Percentiles rank a stretch among this genome's conserved stretches.
Conservation (phyloP, 805 yeast species). For the Yamadazyma phyllophila region DNA sequence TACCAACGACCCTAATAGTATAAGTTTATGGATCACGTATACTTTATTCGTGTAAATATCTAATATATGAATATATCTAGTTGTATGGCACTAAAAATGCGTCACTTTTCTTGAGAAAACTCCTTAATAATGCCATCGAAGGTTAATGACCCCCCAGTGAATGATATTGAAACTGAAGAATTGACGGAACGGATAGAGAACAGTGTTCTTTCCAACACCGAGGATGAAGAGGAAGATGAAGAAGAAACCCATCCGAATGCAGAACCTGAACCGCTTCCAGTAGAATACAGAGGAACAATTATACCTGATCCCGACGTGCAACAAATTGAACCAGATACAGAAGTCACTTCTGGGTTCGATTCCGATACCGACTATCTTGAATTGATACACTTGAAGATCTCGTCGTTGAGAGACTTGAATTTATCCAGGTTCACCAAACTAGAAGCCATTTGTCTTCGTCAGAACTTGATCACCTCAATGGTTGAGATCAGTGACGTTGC, state of each 20-base stretch:
- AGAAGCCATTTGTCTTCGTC: slow-evolving; percentile 70
- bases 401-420: slow-evolving; percentile 58
- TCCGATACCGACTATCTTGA: slow-evolving; percentile 62
- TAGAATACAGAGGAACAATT: slow-evolving; percentile 43
- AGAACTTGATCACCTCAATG: slow-evolving; percentile 75
- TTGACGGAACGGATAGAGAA: slow-evolving; percentile 11
- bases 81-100: neutral
- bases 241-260: slow-evolving; percentile 23
- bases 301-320: slow-evolving; percentile 49
- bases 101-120: neutral
- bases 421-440: slow-evolving; percentile 56
- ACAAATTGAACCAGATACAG: slow-evolving; percentile 64
- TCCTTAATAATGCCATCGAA: neutral
- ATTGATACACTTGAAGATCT: slow-evolving; percentile 66
- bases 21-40: neutral
- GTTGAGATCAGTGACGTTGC: slow-evolving; percentile 49
- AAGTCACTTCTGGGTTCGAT: slow-evolving; percentile 55
- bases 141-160: neutral
- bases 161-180: slow-evolving; percentile 4
- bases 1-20: no score
- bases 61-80: neutral
- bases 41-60: neutral
- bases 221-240: slow-evolving; percentile 19
- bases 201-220: slow-evolving; percentile 3
- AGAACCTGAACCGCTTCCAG: slow-evolving; percentile 31